Evolutionary conservation across 2,329 filamentous ascomycete genomes (phyloP).

Genomic region (Pyrenochaeta sp.): DNA sequence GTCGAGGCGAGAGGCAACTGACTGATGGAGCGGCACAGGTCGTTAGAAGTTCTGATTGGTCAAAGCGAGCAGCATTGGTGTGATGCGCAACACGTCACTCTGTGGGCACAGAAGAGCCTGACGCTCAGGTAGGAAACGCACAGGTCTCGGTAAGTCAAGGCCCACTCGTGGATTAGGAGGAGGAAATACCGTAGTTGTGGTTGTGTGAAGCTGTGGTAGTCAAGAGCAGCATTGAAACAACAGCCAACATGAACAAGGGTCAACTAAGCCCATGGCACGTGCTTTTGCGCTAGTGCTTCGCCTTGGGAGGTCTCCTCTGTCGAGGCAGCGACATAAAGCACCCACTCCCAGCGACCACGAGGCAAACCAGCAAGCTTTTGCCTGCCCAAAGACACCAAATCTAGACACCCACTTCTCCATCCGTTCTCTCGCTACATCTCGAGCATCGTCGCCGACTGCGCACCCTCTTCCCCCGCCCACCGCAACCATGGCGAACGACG

Average conservation of each 20-base stretch:
- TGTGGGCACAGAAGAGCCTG: constrained; percentile 6
- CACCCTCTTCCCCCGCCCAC: constrained; percentile 36
- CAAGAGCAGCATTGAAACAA: background rate
- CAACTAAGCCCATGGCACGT: background rate
- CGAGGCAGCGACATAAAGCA: constrained; percentile 20
- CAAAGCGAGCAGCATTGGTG: background rate
- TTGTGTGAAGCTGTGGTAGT: background rate
- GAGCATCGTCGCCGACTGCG: constrained; percentile 17
- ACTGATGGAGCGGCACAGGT: background rate
- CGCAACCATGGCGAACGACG: constrained; percentile 92
- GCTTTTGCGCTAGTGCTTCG: background rate
- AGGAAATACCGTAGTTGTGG: background rate
- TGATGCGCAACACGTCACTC: background rate
- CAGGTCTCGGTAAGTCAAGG: background rate
- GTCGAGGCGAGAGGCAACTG: constrained; percentile 1
- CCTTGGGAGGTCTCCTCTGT: constrained; percentile 13
- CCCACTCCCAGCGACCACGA: constrained; percentile 15
- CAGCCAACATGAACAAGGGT: background rate
- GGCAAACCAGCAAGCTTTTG: constrained; percentile 3
- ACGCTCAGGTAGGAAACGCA: constrained; percentile 14
- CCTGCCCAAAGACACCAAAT: constrained; percentile 1
- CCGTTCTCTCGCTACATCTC: constrained; percentile 1
- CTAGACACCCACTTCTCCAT: background rate
- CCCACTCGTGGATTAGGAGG: too few relatives aligned
- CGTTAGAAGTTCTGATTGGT: constrained; percentile 20